Evolutionary conservation across 495 filamentous ascomycete species (phyloP), one percentile per base, ranked within the genome.

Genomic region (Aspergillus sclerotioniger): DNA sequence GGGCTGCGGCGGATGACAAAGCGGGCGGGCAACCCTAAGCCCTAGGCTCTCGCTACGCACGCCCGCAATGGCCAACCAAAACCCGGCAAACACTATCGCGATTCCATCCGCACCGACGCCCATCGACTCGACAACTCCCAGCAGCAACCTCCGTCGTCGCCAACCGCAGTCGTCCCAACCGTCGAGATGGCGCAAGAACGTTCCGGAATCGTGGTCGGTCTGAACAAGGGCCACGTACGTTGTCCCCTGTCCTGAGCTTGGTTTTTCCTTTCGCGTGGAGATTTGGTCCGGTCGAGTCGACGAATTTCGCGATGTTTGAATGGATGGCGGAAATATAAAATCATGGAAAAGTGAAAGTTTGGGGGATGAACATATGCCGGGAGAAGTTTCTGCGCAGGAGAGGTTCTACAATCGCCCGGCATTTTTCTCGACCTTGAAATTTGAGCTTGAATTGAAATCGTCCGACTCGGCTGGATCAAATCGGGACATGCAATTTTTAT

Each of bases 171-270:
- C 71, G 66, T 65, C 53, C 54, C 67, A 73, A 74, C 68, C 73
- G 70, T 72, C 70, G 71, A 75, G 71, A 87, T 85, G 82, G 81
- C 80, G 57, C 78, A 80, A 71, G 84, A 85, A 76, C 84, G 85
- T 71, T 83, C 81, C 75, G 90, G 90, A 77, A 82, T 96, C 68
- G 80, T 85, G 77, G 79, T 86, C 72, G 92, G 92, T 71, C 73
- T 91, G 70, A 96, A 97, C 81, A 86, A 84, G 74, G 92, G 92
- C 73, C 89, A 94, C 80, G 90, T 94, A 91, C 71, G 86, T 82
- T 67, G 55, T 32, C 51, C 48, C 55, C 51, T 63, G 35, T 64
- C 60, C 59, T 54, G 56, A 60, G 55, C 51, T 39, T 47, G 51
- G 31, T 29, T 48, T 59, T 53, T 62, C 60, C 56, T 60, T 56